Conservation (phyloP, 192 early-diverging fungal species). For the Mortierella hygrophila region DNA sequence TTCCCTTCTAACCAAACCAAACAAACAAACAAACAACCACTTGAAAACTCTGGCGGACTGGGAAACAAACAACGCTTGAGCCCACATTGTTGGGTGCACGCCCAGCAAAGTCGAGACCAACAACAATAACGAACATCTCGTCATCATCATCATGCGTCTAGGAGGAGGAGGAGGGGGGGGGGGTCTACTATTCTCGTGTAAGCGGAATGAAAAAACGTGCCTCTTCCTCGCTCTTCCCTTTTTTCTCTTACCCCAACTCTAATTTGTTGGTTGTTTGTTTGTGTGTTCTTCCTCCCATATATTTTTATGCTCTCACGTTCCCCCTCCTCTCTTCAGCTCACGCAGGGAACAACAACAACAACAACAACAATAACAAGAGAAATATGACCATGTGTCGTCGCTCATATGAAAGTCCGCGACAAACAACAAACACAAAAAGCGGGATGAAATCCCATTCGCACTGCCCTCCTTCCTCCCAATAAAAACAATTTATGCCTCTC, state of each 20-base stretch:
- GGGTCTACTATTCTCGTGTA: no score
- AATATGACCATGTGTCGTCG: background rate
- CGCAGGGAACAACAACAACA: background rate
- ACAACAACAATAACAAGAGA: no score
- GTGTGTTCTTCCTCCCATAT: no score
- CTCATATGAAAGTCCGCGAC: background rate
- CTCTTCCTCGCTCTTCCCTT: no score
- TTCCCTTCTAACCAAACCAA: conserved; percentile 4
- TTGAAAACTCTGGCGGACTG: background rate
- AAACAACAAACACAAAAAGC: background rate
- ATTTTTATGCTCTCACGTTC: background rate
- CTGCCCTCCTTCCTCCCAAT: background rate
- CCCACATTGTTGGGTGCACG: background rate
- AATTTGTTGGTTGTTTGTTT: no score
- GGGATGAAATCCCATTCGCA: conserved; percentile 1
- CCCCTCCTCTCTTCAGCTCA: background rate
- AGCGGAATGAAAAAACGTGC: no score
- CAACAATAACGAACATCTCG: background rate
- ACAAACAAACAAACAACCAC: background rate
- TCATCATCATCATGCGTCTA: background rate
- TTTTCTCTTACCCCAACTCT: no score
- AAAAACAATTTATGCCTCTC: no score
- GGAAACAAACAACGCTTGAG: background rate
- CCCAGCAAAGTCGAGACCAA: background rate
- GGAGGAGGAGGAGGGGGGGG: no score